These are phyloP conservation scores for Tubosaeta sp. DNA, from an alignment of 768 basidiomycete genomes.

Conservation along the genomic window DNA sequence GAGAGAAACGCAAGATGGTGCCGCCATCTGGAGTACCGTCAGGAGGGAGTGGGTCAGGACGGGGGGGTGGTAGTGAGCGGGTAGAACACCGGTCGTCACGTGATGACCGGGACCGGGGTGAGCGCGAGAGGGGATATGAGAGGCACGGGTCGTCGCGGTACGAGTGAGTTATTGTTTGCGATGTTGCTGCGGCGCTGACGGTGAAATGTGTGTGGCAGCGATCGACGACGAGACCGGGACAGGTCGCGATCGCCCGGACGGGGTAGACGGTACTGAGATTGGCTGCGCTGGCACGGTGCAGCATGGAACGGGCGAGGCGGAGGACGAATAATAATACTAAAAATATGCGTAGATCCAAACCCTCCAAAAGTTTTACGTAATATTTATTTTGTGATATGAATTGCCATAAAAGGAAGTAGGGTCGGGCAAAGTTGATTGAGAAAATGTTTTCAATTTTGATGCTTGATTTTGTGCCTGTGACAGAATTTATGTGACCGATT, in stretches of 20 bases:
- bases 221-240: conserved; percentile 68
- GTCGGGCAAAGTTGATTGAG: conserved; percentile 20
- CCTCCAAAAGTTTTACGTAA: conserved; percentile 9
- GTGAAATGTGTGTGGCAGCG: conserved; percentile 35
- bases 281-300: conserved; percentile 10
- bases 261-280: conserved; percentile 47
- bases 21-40: conserved; percentile 37
- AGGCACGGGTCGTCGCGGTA: conserved; percentile 66
- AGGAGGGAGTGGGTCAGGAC: conserved; percentile 36
- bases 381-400: conserved; percentile 18
- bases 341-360: neutral
- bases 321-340: conserved; percentile 4
- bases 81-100: conserved; percentile 57
- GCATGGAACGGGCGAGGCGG: conserved; percentile 23
- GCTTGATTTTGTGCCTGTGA: conserved; percentile 33
- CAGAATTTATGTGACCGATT: conserved; percentile 29
- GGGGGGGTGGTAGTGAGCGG: conserved; percentile 37
- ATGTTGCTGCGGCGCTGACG: conserved; percentile 9
- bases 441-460: conserved; percentile 30
- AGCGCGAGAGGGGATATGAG: conserved; percentile 67
- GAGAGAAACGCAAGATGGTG: conserved; percentile 71
- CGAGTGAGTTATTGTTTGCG: conserved; percentile 50
- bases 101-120: conserved; percentile 57
- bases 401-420: conserved; percentile 2
- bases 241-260: conserved; percentile 70